Percentiles rank a stretch among this genome's conserved stretches.
These are phyloP conservation scores for Paxillus involutus DNA, from an alignment of 768 basidiomycete species.

Conservation along the genomic window DNA sequence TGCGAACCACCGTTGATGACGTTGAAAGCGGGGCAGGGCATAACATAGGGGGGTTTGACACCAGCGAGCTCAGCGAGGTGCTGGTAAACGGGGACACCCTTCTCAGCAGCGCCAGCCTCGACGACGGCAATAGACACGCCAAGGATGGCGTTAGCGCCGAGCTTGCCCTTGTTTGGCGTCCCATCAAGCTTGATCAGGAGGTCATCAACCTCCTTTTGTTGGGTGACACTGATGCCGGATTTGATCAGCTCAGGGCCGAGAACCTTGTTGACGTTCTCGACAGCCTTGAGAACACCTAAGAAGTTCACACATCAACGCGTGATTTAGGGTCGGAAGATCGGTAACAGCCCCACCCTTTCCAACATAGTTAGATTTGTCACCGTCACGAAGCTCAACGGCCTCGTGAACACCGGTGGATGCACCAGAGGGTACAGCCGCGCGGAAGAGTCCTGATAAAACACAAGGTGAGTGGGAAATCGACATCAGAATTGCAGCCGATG, in stretches of 20 bases:
- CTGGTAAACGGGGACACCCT: conserved; percentile 92
- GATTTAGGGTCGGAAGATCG: not conserved
- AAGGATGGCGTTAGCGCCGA: conserved; percentile 98
- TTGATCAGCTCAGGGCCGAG: conserved; percentile 90
- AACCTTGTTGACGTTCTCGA: conserved; percentile 87
- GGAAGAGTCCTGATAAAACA: conserved; percentile 72
- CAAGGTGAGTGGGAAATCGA: conserved; percentile 9
- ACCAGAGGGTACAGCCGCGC: conserved; percentile 94
- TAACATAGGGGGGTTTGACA: conserved; percentile 88
- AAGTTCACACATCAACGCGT: not conserved
- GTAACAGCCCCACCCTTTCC: conserved; percentile 75
- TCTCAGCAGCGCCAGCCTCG: conserved; percentile 92
- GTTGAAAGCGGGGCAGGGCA: conserved; percentile 94
- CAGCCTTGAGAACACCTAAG: conserved; percentile 89
- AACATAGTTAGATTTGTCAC: conserved; percentile 88
- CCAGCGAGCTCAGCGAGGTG: conserved; percentile 97
- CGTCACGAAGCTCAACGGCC: conserved; percentile 98
- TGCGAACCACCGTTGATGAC: conserved; percentile 99
- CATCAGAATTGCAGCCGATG: not conserved
- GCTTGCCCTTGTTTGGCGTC: conserved; percentile 97
- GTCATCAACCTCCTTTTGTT: conserved; percentile 95
- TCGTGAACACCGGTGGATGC: conserved; percentile 98
- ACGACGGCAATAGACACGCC: conserved; percentile 96
- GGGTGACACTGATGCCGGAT: conserved; percentile 77
- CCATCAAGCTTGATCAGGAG: conserved; percentile 98